Conservation (phyloP, 2,329 filamentous ascomycete genomes). For the Leptosphaerulina australis region DNA sequence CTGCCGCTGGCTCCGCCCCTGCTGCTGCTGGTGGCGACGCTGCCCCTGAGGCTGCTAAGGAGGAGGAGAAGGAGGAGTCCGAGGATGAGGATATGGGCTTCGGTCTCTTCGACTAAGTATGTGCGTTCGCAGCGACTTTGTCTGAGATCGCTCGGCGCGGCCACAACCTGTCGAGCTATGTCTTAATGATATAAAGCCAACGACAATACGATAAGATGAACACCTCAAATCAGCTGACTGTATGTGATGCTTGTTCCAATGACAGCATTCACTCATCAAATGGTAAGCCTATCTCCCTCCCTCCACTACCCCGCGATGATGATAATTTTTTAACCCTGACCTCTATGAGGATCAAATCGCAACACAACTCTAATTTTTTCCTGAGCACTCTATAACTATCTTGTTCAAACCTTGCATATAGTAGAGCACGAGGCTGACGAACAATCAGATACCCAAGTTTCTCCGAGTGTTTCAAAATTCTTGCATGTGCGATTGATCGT, state of each 20-base stretch:
- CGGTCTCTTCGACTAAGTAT: slow-evolving; percentile 60
- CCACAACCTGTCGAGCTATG: slow-evolving; percentile 27
- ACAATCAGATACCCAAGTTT: slow-evolving; percentile 23
- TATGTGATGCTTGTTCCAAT: slow-evolving; percentile 36
- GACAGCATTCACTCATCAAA: slow-evolving; percentile 12
- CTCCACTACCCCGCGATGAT: slow-evolving; percentile 56
- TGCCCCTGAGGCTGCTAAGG: slow-evolving; percentile 50
- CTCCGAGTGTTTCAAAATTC: not conserved
- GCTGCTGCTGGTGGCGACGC: slow-evolving; percentile 28
- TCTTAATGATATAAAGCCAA: slow-evolving; percentile 43
- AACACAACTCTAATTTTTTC: slow-evolving; percentile 75
- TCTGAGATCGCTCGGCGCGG: slow-evolving; percentile 29
- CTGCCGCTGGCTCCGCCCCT: slow-evolving; percentile 63
- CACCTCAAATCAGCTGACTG: slow-evolving; percentile 15
- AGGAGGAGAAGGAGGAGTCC: slow-evolving; percentile 63
- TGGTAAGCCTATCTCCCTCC: slow-evolving; percentile 45
- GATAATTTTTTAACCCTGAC: slow-evolving; percentile 70
- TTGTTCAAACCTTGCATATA: slow-evolving; percentile 4
- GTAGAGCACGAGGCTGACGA: slow-evolving; percentile 26
- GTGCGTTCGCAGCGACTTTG: slow-evolving; percentile 26
- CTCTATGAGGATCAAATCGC: slow-evolving; percentile 64
- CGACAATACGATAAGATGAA: slow-evolving; percentile 47
- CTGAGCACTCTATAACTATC: slow-evolving; percentile 53
- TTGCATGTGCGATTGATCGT: not conserved
- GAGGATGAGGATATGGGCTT: slow-evolving; percentile 62